These are phyloP conservation scores for Diaporthe citrichinensis DNA, from an alignment of 2,329 filamentous ascomycete species.

Conservation along the genomic window DNA sequence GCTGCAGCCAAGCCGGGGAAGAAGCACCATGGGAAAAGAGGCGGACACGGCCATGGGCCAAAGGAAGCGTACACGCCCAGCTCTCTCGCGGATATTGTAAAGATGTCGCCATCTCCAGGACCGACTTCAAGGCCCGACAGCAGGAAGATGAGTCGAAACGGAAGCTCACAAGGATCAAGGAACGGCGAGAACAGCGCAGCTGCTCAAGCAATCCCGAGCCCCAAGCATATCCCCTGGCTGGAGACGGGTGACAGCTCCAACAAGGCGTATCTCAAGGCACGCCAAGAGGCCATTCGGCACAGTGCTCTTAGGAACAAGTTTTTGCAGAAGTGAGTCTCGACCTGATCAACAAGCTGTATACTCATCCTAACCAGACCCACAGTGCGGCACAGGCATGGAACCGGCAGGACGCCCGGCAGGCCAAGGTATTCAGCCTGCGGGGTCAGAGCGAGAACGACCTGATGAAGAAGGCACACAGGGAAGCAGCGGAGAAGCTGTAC, in stretches of 20 bases:
- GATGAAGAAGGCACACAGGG: constrained; percentile 96
- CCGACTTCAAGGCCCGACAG: constrained; percentile 72
- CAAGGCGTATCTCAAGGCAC: constrained; percentile 93
- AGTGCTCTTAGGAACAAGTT: constrained; percentile 98
- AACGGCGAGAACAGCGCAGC: constrained; percentile 84
- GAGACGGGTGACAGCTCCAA: constrained; percentile 94
- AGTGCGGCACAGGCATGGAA: constrained; percentile 99
- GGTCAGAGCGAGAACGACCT: constrained; percentile 97
- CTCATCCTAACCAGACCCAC: constrained; percentile 12
- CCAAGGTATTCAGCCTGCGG: constrained; percentile 92
- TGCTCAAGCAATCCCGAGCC: constrained; percentile 86
- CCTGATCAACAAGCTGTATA: background rate
- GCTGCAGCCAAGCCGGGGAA: constrained; percentile 82
- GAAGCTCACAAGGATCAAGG: constrained; percentile 74
- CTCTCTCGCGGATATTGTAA: constrained; percentile 93
- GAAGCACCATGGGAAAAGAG: constrained; percentile 93
- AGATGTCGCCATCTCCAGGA: constrained; percentile 91
- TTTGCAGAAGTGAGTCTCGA: constrained; percentile 80
- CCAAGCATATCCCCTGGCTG: constrained; percentile 95
- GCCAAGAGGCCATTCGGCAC: constrained; percentile 96
- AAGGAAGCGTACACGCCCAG: constrained; percentile 79
- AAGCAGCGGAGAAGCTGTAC: constrained; percentile 92
- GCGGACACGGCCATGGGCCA: constrained; percentile 80
- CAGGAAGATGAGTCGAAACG: constrained; percentile 73
- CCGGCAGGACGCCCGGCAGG: constrained; percentile 94